Percentiles rank a stretch among this genome's conserved stretches.
Evolutionary conservation across 768 basidiomycete species (phyloP).

Genomic region (Hebeloma cylindrosporum): DNA sequence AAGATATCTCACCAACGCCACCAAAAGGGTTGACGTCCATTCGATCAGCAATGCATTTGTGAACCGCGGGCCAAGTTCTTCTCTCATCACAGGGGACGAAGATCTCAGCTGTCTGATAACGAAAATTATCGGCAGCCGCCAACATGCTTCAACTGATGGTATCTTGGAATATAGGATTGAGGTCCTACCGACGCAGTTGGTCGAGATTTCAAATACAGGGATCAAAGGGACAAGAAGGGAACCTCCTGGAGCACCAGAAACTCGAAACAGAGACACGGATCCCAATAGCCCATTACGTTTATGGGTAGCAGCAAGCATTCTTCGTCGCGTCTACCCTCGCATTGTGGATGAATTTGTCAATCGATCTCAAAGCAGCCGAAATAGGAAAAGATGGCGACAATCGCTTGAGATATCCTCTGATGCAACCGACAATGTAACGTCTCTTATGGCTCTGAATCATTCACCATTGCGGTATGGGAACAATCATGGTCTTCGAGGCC

Average conservation of each 20-base stretch:
- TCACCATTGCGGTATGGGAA: too few species aligned
- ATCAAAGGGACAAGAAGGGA: conserved; percentile 38
- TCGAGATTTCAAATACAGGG: conserved; percentile 46
- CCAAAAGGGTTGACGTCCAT: conserved; percentile 16
- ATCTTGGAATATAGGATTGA: conserved; percentile 64
- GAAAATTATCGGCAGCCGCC: conserved; percentile 47
- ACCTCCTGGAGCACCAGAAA: conserved; percentile 15
- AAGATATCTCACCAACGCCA: conserved; percentile 18
- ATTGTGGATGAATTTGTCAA: conserved; percentile 36
- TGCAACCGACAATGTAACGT: too few species aligned
- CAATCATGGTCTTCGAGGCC: too few species aligned
- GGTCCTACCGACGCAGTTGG: conserved; percentile 52
- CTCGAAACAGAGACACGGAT: conserved; percentile 36
- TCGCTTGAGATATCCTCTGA: too few species aligned
- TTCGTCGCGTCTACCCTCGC: conserved; percentile 51
- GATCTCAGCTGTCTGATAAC: conserved; percentile 35
- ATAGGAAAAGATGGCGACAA: too few species aligned
- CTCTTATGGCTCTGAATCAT: too few species aligned
- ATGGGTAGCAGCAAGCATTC: conserved; percentile 67
- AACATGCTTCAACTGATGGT: conserved; percentile 57
- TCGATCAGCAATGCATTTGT: conserved; percentile 30
- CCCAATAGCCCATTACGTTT: conserved; percentile 47
- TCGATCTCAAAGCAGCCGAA: conserved; percentile 30
- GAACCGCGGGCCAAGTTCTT: conserved; percentile 22
- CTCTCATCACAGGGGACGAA: conserved; percentile 29